Conservation (phyloP, 176 grass and related monocot genomes). For the Areca catechu region DNA sequence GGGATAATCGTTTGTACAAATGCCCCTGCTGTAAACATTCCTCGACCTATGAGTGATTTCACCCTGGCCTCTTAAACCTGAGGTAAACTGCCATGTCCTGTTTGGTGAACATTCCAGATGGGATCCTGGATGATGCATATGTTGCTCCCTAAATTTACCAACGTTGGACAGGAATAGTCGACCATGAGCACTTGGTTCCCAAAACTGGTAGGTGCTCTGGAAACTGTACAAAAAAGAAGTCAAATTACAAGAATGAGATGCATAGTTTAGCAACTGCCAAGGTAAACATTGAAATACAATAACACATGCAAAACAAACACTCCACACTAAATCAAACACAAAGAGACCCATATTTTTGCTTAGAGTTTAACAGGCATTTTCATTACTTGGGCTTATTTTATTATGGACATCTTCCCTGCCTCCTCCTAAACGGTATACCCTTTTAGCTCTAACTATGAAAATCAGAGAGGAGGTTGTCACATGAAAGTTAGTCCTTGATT, state of each 20-base stretch:
- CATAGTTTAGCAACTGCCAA: neutral
- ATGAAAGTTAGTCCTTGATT: too few relatives aligned
- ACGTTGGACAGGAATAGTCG: slow-evolving; percentile 66
- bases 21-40: slow-evolving; percentile 11
- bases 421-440: too few relatives aligned
- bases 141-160: slow-evolving; percentile 67
- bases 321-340: too few relatives aligned
- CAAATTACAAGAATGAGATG: slow-evolving; percentile 5
- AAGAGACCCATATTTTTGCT: too few relatives aligned
- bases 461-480: too few relatives aligned
- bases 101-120: slow-evolving; percentile 37
- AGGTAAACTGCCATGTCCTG: slow-evolving; percentile 40
- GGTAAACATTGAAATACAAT: neutral
- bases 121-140: slow-evolving; percentile 35
- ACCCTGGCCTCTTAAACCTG: slow-evolving; percentile 29
- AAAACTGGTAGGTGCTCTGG: slow-evolving; percentile 78
- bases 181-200: slow-evolving; percentile 47
- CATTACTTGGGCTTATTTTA: too few relatives aligned
- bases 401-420: too few relatives aligned
- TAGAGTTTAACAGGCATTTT: too few relatives aligned
- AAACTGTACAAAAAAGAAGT: slow-evolving; percentile 48
- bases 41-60: slow-evolving; percentile 32
- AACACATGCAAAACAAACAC: too few relatives aligned
- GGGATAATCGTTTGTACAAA: slow-evolving; percentile 29
- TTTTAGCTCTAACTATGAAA: too few relatives aligned